Base-by-base conservation (phyloP, 257 asterid genomes). In the Misopates orontium region DNA sequence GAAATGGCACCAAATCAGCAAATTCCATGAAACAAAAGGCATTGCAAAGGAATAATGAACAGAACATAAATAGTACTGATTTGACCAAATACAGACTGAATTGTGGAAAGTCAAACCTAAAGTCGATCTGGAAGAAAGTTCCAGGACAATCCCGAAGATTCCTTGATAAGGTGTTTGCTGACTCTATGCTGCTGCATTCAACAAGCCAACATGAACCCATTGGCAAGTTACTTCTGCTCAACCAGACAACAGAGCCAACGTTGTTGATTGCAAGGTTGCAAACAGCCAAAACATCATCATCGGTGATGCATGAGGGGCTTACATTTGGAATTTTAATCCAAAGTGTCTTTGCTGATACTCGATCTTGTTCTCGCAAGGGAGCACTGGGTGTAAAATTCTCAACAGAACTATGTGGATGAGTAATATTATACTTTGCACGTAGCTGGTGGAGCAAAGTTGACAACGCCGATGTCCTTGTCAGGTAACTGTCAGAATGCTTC, bases 51-150 rank as follows among this genome's bases (percentile, higher is more conserved):
- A 40, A 57, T 6, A 60, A 40, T 60, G 2, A 60, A 62, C n/a
- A 19, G 4, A 36, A 36, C 42, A 36, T n/a, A 3, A 36, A 3
- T 36, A 36, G 21, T 15, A 25, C 56, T 67, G 19, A 21, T 16
- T 56, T 58, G 28, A 59, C 57, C 57, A 70, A 51, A 54, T 32
- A 57, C 25, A 60, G 16, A 19, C 19, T 18, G 60, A 61, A 48
- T 23, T 40, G 47, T 62, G 55, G 24, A 68, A 45, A 53, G 62
- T 17, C 66, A 58, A 71, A 86, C 95, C 90, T 81, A 86, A 81
- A 80, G 63, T 80, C 90, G 68, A 84, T 54, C 53, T 80, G 88
- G 86, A 86, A 84, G 78, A 86, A 82, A 63, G 67, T 71, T 56
- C 79, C 87, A 48, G 91, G 88, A 69, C 84, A 80, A 50, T 73